Conservation (phyloP, 345 rosid species). For the Cardamine chenopodiifolia region DNA sequence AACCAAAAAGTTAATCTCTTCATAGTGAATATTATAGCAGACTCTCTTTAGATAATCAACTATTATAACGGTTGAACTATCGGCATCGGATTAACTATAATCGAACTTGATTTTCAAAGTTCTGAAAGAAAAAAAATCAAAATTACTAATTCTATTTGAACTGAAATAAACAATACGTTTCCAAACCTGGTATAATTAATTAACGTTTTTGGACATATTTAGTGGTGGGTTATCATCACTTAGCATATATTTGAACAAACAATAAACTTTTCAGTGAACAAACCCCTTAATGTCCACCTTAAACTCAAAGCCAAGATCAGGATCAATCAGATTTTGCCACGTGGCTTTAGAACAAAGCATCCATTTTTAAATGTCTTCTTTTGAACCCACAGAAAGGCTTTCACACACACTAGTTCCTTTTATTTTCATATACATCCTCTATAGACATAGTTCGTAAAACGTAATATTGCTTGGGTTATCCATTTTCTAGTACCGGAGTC, state of each 20-base stretch:
- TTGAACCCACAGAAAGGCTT: conserved; percentile 17
- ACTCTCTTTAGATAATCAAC: no score
- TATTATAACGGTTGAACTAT: no score
- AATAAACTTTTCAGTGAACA: conserved; percentile 27
- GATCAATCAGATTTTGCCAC: conserved; percentile 51
- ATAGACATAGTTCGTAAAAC: conserved; percentile 59
- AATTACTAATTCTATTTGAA: not conserved
- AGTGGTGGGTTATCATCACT: conserved; percentile 42
- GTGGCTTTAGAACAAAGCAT: conserved; percentile 33
- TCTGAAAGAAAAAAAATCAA: no score
- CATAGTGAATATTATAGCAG: no score
- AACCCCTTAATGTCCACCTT: conserved; percentile 51
- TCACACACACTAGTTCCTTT: conserved; percentile 24
- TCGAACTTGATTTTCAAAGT: no score
- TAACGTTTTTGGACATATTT: conserved; percentile 32
- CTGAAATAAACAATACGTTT: not conserved
- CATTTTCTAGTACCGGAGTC: conserved; percentile 31
- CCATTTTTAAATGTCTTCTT: conserved; percentile 14
- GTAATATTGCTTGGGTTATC: conserved; percentile 49
- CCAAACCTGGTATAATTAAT: conserved; percentile 29
- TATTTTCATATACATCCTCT: conserved; percentile 59
- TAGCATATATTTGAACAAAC: conserved; percentile 26
- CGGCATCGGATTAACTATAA: no score
- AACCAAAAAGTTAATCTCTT: no score
- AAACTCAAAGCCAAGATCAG: conserved; percentile 36